Conservation (phyloP, 805 yeast genomes). For the Yueomyces sp. region DNA sequence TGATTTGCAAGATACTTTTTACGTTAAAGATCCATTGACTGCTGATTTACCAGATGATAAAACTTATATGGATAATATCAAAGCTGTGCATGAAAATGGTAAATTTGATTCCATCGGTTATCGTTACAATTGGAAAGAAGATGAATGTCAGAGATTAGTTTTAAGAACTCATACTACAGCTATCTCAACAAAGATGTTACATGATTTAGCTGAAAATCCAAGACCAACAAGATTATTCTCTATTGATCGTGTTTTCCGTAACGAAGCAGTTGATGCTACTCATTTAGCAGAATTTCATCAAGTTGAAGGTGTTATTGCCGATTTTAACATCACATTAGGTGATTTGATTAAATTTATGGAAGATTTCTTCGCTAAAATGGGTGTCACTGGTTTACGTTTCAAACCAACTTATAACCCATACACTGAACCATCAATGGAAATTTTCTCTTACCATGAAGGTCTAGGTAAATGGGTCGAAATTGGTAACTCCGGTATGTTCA, state of each 20-base stretch:
- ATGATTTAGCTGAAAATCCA: slow-evolving; percentile 76
- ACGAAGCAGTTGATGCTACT: slow-evolving; percentile 98
- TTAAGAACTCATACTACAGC: slow-evolving; percentile 97
- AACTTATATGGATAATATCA: slow-evolving; percentile 63
- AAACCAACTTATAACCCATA: slow-evolving; percentile 98
- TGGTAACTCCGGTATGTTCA: slow-evolving; percentile 98
- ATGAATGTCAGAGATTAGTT: slow-evolving; percentile 82
- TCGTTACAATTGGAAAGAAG: slow-evolving; percentile 93
- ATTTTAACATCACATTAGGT: slow-evolving; percentile 86
- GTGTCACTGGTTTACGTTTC: slow-evolving; percentile 88
- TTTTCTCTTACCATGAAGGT: slow-evolving; percentile 92
- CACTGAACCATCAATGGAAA: slow-evolving; percentile 97
- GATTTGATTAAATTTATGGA: slow-evolving; percentile 98
- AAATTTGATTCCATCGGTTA: slow-evolving; percentile 93
- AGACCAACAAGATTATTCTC: slow-evolving; percentile 86
- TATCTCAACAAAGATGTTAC: slow-evolving; percentile 76
- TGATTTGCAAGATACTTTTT: slow-evolving; percentile 97
- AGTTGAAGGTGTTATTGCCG: slow-evolving; percentile 98
- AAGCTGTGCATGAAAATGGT: slow-evolving; percentile 78
- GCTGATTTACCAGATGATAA: slow-evolving; percentile 78
- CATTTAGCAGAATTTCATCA: slow-evolving; percentile 99
- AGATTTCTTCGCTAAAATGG: slow-evolving; percentile 92
- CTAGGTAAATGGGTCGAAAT: slow-evolving; percentile 96
- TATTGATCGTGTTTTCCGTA: slow-evolving; percentile 96
- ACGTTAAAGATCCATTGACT: slow-evolving; percentile 78